Percentiles rank a stretch among this genome's conserved stretches.
These are phyloP conservation scores for Claviceps purpurea DNA, from an alignment of 2,329 filamentous ascomycete genomes.

Conservation along the genomic window DNA sequence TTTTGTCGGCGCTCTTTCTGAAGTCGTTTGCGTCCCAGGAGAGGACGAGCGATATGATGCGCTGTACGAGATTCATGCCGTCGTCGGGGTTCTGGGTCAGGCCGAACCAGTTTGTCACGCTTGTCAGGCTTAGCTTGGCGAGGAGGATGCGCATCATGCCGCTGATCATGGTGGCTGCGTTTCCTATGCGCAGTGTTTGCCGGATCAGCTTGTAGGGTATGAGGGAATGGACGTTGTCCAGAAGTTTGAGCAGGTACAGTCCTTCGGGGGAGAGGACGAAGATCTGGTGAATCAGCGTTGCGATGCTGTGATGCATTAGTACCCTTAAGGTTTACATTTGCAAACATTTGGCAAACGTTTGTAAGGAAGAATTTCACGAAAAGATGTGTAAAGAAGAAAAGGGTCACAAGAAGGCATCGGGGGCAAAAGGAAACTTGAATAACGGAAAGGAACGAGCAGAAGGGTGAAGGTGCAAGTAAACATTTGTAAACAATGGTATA, in stretches of 20 bases:
- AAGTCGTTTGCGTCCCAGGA: slow-evolving; percentile 62
- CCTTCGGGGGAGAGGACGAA: slow-evolving; percentile 64
- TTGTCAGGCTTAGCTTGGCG: slow-evolving; percentile 63
- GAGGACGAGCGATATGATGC: slow-evolving; percentile 61
- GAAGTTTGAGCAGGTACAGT: slow-evolving; percentile 56
- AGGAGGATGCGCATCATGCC: slow-evolving; percentile 60
- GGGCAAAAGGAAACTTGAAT: neutral
- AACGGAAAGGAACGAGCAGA: neutral
- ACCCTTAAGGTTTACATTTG: no score
- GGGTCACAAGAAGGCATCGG: neutral
- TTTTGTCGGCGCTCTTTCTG: slow-evolving; percentile 47
- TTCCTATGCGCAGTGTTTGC: slow-evolving; percentile 62
- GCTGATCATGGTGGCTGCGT: slow-evolving; percentile 70
- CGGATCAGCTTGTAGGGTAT: slow-evolving; percentile 59
- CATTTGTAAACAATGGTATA: neutral
- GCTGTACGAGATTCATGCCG: slow-evolving; percentile 68
- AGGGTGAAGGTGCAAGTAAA: neutral
- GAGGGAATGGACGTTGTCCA: slow-evolving; percentile 56
- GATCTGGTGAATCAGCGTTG: slow-evolving; percentile 60
- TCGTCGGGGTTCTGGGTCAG: slow-evolving; percentile 58
- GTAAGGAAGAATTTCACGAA: no score
- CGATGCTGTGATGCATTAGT: slow-evolving; percentile 35
- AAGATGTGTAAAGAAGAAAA: neutral
- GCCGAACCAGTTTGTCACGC: slow-evolving; percentile 68
- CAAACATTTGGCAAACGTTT: no score